These are phyloP conservation scores for Gentiana macrophylla DNA, from an alignment of 257 asterid species.

Conservation along the genomic window DNA sequence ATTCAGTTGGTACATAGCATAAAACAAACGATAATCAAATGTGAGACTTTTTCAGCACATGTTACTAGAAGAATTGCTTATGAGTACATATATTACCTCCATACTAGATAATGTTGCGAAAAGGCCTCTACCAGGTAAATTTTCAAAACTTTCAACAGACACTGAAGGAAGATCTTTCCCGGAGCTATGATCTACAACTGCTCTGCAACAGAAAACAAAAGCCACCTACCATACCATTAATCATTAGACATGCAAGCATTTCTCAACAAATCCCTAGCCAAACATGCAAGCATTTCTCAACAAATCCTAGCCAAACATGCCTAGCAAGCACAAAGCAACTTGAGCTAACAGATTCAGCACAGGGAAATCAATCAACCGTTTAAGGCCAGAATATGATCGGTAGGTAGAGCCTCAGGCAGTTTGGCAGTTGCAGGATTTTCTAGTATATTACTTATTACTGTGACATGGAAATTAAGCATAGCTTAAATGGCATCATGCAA, in stretches of 20 bases:
- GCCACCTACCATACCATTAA: neutral
- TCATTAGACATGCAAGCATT: neutral
- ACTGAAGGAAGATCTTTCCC: slow-evolving; percentile 94
- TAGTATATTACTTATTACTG: too few relatives aligned
- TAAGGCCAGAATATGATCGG: too few relatives aligned
- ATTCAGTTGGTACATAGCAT: too few relatives aligned
- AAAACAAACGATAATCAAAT: too few relatives aligned
- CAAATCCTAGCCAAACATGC: too few relatives aligned
- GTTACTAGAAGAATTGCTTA: neutral
- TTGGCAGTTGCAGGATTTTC: too few relatives aligned
- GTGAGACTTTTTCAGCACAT: too few relatives aligned
- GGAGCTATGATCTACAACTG: slow-evolving; percentile 86
- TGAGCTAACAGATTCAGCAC: too few relatives aligned
- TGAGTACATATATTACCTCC: slow-evolving; percentile 41
- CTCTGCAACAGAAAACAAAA: slow-evolving; percentile 46
- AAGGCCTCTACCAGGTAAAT: slow-evolving; percentile 93
- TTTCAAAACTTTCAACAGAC: slow-evolving; percentile 83
- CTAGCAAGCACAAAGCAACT: neutral
- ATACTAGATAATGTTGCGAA: slow-evolving; percentile 70
- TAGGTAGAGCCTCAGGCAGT: too few relatives aligned
- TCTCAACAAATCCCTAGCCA: too few relatives aligned
- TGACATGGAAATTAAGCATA: neutral
- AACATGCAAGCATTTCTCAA: too few relatives aligned
- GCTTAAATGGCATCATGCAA: neutral
- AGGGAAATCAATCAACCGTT: too few relatives aligned